These are phyloP conservation scores for Trichoderma erinaceum DNA, from an alignment of 495 filamentous ascomycete genomes.

Conservation along the genomic window DNA sequence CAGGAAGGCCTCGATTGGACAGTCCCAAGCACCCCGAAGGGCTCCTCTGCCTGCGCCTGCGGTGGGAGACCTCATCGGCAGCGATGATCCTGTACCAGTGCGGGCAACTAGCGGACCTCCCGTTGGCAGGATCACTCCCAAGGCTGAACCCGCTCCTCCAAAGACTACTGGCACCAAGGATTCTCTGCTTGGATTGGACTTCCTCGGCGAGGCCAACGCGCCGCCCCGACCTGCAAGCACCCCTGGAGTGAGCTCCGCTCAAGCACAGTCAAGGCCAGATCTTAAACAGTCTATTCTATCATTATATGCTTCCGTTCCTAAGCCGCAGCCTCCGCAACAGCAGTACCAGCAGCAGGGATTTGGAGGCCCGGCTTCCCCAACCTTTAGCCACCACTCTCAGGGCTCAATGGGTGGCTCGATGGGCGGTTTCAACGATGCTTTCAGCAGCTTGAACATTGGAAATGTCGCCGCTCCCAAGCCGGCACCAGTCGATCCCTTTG, in stretches of 20 bases:
- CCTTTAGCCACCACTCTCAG: conserved; percentile 38
- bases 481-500: conserved; percentile 60
- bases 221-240: conserved; percentile 69
- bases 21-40: conserved; percentile 25
- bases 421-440: conserved; percentile 79
- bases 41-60: conserved; percentile 30
- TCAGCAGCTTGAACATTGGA: conserved; percentile 71
- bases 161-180: conserved; percentile 59
- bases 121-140: conserved; percentile 56
- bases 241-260: conserved; percentile 50
- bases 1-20: conserved; percentile 36
- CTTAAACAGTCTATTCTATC: conserved; percentile 96
- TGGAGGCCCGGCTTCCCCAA: conserved; percentile 55
- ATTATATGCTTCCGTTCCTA: conserved; percentile 79
- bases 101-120: conserved; percentile 56
- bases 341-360: conserved; percentile 57
- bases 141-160: conserved; percentile 56
- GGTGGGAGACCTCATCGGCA: conserved; percentile 44
- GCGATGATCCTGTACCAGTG: conserved; percentile 35
- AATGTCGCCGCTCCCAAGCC: conserved; percentile 51
- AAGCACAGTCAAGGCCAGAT: conserved; percentile 75
- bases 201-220: conserved; percentile 68
- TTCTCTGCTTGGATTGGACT: conserved; percentile 88
- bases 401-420: conserved; percentile 39
- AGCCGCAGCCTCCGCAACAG: conserved; percentile 50